These are phyloP conservation scores for Colletotrichum simmondsii DNA, from an alignment of 2,329 filamentous ascomycete genomes.

Conservation along the genomic window DNA sequence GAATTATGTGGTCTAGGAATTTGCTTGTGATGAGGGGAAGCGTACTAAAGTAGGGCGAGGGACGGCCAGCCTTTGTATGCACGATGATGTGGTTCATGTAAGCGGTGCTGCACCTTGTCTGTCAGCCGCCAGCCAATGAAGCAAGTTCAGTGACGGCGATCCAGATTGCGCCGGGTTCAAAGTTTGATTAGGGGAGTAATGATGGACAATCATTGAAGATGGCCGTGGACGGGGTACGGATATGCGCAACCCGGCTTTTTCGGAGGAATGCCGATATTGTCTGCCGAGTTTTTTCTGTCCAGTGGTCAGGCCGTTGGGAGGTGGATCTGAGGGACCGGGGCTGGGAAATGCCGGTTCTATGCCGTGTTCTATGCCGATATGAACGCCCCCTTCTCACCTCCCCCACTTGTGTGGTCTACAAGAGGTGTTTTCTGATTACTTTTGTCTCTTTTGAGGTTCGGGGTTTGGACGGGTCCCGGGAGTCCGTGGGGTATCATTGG, in stretches of 20 bases:
- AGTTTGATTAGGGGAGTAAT: neutral
- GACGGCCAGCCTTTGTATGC: neutral
- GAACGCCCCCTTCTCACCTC: too few relatives aligned
- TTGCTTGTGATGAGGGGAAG: neutral
- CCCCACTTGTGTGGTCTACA: too few relatives aligned
- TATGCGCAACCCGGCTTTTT: too few relatives aligned
- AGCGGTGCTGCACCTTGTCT: neutral
- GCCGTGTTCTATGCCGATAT: too few relatives aligned
- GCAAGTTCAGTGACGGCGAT: neutral
- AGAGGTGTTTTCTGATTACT: too few relatives aligned
- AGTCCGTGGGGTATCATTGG: too few relatives aligned
- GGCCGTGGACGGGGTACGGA: too few relatives aligned
- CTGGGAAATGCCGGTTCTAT: too few relatives aligned
- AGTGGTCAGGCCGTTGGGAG: neutral
- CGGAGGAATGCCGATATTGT: neutral
- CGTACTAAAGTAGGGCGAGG: neutral
- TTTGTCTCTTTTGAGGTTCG: too few relatives aligned
- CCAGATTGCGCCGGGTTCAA: neutral
- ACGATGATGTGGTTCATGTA: constrained; percentile 9
- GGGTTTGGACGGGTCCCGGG: too few relatives aligned
- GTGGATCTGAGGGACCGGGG: neutral
- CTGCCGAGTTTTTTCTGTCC: neutral
- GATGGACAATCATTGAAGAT: too few relatives aligned
- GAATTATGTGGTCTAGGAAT: neutral
- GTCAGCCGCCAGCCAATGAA: neutral